Base-by-base conservation (phyloP, 805 yeast genomes). In the Kodamaea jinghongensis region DNA sequence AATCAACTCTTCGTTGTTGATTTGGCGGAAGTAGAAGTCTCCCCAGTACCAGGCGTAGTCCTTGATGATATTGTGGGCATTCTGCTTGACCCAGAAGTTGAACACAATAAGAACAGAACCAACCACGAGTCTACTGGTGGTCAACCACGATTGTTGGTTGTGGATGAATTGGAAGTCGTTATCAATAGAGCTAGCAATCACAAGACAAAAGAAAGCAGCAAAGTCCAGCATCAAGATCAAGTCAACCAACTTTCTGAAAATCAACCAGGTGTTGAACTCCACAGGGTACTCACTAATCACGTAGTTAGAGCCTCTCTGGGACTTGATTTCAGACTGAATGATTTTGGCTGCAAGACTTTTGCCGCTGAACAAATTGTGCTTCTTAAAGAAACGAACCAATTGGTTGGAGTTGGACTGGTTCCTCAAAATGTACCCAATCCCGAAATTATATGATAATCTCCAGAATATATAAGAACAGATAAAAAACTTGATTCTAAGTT, bases 11-110 rank as follows among this genome's bases (percentile, higher is more conserved):
- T 71, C 77, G 46, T 76, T 78, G 48, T 68, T 69, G 47, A 67
- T 64, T 56, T 84, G 85, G 39, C 88, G 67, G 64, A 86, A 86
- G 73, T 86, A 86, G 64, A 86, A 86, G 61, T 87, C 96, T 17
- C 96, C 96, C 96, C 96, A 86, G 61, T 86, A 86, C 96, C 96
- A 86, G 8, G 96, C 96, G 56, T 81, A 86, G 56, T 86, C 96
- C 58, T 86, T 86, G 43, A 86, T 89, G 13, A 86, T 89, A 48
- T 89, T 75, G 58, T 86, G 96, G 25, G 95, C 95, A 58, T 87
- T 90, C 16, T 86, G 64, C 58, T 86, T 86, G 34, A 86, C 95
- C 89, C 93, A 83, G 20, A 83, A 67, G 55, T 86, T 86, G 67
- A 87, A 84, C 13, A 83, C 43, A 44, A 86, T 79, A 50, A 86